phyloP scores from a whole-genome alignment of 129 eudicot genomes.

The Flaveria trinervia region DNA sequence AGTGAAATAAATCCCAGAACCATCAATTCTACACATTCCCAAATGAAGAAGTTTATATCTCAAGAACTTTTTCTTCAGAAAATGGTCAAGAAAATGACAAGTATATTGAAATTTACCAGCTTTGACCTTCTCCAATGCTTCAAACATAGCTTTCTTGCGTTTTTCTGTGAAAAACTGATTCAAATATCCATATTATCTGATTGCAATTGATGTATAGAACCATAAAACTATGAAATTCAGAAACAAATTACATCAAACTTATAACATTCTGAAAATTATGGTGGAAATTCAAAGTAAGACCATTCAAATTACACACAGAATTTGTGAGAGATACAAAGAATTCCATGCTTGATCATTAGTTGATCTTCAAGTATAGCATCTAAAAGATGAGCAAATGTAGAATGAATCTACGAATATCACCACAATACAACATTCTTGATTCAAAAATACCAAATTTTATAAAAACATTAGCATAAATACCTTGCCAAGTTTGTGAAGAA shows the following conservation, averaged over 20 bases:
- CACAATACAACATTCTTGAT: constrained; percentile 5
- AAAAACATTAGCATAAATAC: constrained; percentile 28
- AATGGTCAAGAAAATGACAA: background rate
- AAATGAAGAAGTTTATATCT: background rate
- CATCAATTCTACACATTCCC: constrained; percentile 73
- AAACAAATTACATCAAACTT: background rate
- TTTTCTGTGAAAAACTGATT: constrained; percentile 58
- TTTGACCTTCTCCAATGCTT: constrained; percentile 90
- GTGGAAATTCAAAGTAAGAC: too few species aligned
- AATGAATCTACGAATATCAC: background rate
- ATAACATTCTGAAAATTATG: too few species aligned
- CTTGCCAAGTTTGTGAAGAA: constrained; percentile 77
- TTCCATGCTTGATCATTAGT: background rate
- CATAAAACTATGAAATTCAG: background rate
- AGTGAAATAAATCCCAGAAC: constrained; percentile 84
- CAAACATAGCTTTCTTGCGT: constrained; percentile 73
- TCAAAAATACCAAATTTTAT: background rate
- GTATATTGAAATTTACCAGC: constrained; percentile 44
- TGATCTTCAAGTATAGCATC: constrained; percentile 5
- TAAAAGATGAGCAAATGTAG: background rate
- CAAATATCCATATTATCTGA: constrained; percentile 4
- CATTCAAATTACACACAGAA: too few species aligned
- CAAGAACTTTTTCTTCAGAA: background rate
- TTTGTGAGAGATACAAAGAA: background rate
- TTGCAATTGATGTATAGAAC: background rate